Percentiles rank a stretch among this genome's conserved stretches.
phyloP scores from a whole-genome alignment of 2,329 filamentous ascomycete species.

The Macrophomina phaseolina region DNA sequence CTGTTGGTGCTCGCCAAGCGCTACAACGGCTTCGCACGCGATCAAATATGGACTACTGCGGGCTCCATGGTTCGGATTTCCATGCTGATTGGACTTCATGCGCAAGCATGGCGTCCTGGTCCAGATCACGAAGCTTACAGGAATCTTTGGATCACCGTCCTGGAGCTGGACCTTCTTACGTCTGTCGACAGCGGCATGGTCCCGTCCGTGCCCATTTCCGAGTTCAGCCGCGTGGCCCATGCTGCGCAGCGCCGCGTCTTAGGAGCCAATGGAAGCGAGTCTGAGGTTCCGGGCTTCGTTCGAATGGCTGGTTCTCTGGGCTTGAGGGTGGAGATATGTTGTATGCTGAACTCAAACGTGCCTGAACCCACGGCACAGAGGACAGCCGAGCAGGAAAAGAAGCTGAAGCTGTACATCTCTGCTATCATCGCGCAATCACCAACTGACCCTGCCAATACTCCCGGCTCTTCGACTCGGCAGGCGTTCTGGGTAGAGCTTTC shows the following conservation, averaged over 20 bases:
- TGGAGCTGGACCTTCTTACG: constrained; percentile 48
- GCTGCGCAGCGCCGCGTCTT: neutral
- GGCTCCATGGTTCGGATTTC: constrained; percentile 50
- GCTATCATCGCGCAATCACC: neutral
- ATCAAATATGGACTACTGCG: constrained; percentile 27
- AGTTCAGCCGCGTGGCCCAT: neutral
- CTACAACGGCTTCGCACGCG: constrained; percentile 12
- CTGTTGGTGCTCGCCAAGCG: constrained; percentile 12
- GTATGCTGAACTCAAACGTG: constrained; percentile 8
- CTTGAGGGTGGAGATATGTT: constrained; percentile 16
- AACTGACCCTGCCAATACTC: neutral
- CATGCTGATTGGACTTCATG: constrained; percentile 51
- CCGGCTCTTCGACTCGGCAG: neutral
- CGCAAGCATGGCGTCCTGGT: constrained; percentile 42
- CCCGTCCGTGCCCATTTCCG: neutral
- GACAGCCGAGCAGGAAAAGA: constrained; percentile 12
- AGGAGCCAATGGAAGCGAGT: neutral
- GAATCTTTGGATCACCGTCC: constrained; percentile 50
- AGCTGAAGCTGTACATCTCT: neutral
- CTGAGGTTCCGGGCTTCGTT: neutral
- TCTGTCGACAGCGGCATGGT: constrained; percentile 33
- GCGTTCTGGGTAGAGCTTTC: constrained; percentile 1
- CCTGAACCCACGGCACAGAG: neutral
- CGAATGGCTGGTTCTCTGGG: constrained; percentile 6
- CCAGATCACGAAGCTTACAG: constrained; percentile 50